A percentile compares a stretch with the other conserved stretches of the same genome.
phyloP scores from a whole-genome alignment of 2,329 filamentous ascomycete species.

The Akanthomyces muscarius region DNA sequence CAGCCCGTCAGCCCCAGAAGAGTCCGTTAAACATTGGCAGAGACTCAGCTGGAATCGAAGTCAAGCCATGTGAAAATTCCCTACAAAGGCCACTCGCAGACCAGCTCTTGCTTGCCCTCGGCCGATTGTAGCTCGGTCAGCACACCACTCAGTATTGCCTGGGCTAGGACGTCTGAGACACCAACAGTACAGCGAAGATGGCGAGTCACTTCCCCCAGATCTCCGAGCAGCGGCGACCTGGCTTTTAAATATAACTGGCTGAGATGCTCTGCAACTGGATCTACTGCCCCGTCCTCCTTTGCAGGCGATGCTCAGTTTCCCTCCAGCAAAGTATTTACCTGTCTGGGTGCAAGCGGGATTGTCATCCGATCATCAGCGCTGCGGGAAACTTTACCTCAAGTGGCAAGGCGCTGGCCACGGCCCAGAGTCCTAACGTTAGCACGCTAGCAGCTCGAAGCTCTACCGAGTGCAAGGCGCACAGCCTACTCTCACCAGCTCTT shows the following conservation, averaged over 20 bases:
- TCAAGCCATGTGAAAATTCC: not conserved
- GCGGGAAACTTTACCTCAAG: not conserved
- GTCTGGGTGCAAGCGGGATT: not conserved
- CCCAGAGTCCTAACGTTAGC: not conserved
- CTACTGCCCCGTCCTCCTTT: not conserved
- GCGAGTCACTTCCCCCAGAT: too few relatives aligned
- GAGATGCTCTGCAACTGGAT: not conserved
- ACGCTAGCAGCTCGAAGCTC: not conserved
- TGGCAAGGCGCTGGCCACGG: not conserved
- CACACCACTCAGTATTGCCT: not conserved
- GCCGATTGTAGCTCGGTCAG: not conserved
- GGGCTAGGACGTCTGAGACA: not conserved
- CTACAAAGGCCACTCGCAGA: not conserved
- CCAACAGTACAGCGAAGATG: too few relatives aligned
- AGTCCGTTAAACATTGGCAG: not conserved
- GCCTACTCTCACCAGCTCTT: too few relatives aligned
- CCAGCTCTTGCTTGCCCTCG: not conserved
- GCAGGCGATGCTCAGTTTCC: not conserved
- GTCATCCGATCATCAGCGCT: not conserved
- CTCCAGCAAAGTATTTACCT: not conserved
- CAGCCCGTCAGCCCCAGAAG: not conserved
- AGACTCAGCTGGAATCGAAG: not conserved
- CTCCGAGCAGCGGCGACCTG: too few relatives aligned
- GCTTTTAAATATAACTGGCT: too few relatives aligned
- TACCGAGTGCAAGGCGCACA: too few relatives aligned